These are phyloP conservation scores for Eucalyptus curtisii DNA, from an alignment of 345 rosid genomes.

Conservation along the genomic window DNA sequence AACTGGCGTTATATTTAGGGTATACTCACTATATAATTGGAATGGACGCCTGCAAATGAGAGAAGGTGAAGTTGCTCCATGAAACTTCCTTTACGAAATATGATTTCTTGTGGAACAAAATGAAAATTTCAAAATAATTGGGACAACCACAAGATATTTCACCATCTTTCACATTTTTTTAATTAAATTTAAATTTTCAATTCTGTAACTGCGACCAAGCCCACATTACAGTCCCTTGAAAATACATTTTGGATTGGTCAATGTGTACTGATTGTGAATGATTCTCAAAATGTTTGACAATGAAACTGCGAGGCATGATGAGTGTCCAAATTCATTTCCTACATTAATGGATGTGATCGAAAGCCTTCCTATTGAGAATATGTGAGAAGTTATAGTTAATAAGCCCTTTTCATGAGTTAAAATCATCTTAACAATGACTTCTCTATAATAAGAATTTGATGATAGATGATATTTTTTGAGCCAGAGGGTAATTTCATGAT, in stretches of 20 bases:
- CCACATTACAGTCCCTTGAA: no score
- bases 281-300: not conserved
- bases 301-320: not conserved
- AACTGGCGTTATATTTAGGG: not conserved
- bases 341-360: not conserved
- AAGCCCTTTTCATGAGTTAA: no score
- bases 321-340: not conserved
- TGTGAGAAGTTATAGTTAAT: not conserved
- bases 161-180: not conserved
- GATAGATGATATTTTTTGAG: no score
- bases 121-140: not conserved
- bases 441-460: not conserved
- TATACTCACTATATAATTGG: not conserved
- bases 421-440: not conserved
- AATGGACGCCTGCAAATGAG: not conserved
- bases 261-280: no score
- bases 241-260: no score
- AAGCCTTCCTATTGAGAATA: not conserved
- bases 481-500: no score
- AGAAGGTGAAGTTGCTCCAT: not conserved
- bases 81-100: not conserved
- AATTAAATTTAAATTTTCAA: not conserved
- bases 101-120: not conserved
- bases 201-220: not conserved
- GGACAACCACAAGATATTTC: not conserved